Conservation (phyloP, 768 basidiomycete genomes). For the Exidia glandulosa region DNA sequence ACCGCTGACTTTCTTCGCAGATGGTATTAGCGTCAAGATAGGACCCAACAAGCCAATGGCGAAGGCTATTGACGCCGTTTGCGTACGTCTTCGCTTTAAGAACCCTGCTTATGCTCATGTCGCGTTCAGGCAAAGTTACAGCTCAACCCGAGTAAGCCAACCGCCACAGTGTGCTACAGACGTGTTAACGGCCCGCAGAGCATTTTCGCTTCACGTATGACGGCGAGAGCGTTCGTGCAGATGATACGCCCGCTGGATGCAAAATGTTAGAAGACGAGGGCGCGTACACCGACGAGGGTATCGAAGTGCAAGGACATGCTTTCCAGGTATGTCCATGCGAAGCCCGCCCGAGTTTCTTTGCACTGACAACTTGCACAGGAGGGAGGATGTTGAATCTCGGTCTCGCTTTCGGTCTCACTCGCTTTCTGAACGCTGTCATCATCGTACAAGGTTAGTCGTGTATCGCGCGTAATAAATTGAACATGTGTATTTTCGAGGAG, state of each 20-base stretch:
- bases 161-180: background rate
- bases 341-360: background rate
- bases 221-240: background rate
- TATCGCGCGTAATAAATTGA: background rate
- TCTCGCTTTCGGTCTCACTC: no score
- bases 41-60: background rate
- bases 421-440: background rate
- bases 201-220: background rate
- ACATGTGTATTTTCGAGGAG: background rate
- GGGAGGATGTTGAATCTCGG: no score
- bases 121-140: background rate
- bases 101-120: no score
- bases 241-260: background rate
- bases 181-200: background rate
- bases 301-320: background rate
- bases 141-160: background rate
- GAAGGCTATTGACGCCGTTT: background rate
- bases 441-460: background rate
- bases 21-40: background rate
- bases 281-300: background rate
- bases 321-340: background rate
- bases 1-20: background rate
- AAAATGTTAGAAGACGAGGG: background rate
- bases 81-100: background rate
- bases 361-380: background rate